Base-by-base conservation (phyloP, 2,329 filamentous ascomycete species). In the Curvularia verruculosa region DNA sequence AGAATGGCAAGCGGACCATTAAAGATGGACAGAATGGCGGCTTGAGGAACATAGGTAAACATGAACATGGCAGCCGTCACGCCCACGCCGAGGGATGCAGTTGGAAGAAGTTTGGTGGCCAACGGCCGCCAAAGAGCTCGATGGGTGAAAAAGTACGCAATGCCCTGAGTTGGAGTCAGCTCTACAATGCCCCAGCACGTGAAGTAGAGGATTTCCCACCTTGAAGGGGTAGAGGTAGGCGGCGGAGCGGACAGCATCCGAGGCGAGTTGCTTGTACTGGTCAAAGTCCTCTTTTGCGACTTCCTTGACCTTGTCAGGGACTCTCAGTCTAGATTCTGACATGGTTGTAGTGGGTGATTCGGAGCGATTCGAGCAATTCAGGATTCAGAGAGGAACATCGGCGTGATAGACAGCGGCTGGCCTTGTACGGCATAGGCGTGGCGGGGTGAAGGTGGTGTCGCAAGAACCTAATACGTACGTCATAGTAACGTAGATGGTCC, bases 211-310 rank as follows among this genome's bases (percentile, higher is more conserved):
- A 26, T 2, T 26, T 26, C 24, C 8, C 74, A 84, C 85, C 75
- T 85, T 92, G 77, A 97, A 83, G 24, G 94, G 94, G 77, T 96
- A 97, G 61, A 96, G 77, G 73, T 95, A 96, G 23, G 92, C 86
- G 48, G 87, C 86, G 62, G 92, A 96, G 67, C 83, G 86, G 49
- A 87, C 85, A 29, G 91, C 90, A 69, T 91, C 86, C 39, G 83
- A 78, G 40, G 91, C 82, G 36, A 92, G 80, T 15, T 77, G 77
- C 64, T 81, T 86, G 53, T 90, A 84, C 61, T 87, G 86, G 59
- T 85, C 82, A 54, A 88, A 87, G 71, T 97, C 93, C 64, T 93
- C 87, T 61, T 85, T 72, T 18, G 83, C 83, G 23, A 84, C 82
- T 50, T 83, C 78, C 72, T 83, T 85, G 70, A 88, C 76, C 71